A percentile compares a stretch with the other conserved stretches of the same genome.
Evolutionary conservation across 306 rosid species (phyloP).

Genomic region (Astragalus glycyphyllos): DNA sequence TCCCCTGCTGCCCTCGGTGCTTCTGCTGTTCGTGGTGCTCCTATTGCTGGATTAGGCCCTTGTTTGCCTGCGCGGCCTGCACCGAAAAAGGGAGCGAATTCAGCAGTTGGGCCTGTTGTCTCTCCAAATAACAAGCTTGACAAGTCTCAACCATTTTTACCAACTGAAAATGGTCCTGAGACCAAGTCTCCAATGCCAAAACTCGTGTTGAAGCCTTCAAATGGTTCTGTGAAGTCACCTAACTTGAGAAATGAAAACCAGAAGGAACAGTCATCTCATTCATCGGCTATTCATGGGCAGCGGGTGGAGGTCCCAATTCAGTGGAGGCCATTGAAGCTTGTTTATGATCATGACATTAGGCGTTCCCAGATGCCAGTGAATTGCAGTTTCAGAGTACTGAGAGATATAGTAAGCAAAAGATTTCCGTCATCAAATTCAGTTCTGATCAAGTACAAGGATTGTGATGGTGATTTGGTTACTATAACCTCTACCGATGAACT

Average conservation of each 20-base stretch:
- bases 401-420: conserved; percentile 79
- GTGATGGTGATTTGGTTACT: conserved; percentile 93
- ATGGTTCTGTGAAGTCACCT: conserved; percentile 54
- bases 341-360: conserved; percentile 91
- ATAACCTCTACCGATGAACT: conserved; percentile 90
- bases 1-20: conserved; percentile 99
- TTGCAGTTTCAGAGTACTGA: conserved; percentile 57
- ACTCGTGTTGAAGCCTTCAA: conserved; percentile 71
- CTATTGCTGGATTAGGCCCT: conserved; percentile 86
- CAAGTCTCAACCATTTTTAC: conserved; percentile 55
- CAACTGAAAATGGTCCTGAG: conserved; percentile 69
- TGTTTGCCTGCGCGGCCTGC: conserved; percentile 79
- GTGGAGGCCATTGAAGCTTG: conserved; percentile 69
- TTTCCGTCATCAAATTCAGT: conserved; percentile 89
- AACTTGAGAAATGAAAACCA: conserved; percentile 46
- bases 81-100: conserved; percentile 59
- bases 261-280: conserved; percentile 55
- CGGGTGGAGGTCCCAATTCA: conserved; percentile 47
- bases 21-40: conserved; percentile 95
- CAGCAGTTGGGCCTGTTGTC: conserved; percentile 47
- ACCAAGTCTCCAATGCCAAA: conserved; percentile 61
- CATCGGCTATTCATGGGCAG: conserved; percentile 45
- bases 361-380: conserved; percentile 80
- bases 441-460: conserved; percentile 86
- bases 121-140: conserved; percentile 60